phyloP scores from a whole-genome alignment of 2,329 filamentous ascomycete species.

The Curvularia hawaiiensis region DNA sequence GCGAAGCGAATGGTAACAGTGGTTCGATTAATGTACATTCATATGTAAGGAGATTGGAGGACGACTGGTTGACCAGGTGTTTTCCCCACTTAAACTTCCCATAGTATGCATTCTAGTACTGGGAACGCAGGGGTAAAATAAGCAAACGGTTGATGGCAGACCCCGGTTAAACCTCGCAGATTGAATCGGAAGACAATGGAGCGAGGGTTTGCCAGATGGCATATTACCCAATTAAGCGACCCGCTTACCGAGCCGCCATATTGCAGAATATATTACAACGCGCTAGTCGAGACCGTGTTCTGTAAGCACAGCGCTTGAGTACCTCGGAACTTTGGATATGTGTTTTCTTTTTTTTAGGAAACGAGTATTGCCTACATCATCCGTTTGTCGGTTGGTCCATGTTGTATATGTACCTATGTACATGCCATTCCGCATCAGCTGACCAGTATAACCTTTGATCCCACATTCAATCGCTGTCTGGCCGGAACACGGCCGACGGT shows the following conservation, averaged over 20 bases:
- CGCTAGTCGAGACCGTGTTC: constrained; percentile 41
- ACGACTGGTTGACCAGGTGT: constrained; percentile 13
- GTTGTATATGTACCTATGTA: constrained; percentile 1
- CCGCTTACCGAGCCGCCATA: constrained; percentile 32
- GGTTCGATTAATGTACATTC: constrained; percentile 31
- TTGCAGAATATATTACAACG: constrained; percentile 35
- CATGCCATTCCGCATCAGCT: constrained; percentile 31
- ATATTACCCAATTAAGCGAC: constrained; percentile 43
- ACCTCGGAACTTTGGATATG: constrained; percentile 22
- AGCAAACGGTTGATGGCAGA: constrained; percentile 16
- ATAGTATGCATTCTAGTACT: constrained; percentile 6
- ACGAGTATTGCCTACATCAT: constrained; percentile 9
- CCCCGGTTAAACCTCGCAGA: constrained; percentile 25
- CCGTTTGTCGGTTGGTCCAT: constrained; percentile 2
- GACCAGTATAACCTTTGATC: constrained; percentile 28
- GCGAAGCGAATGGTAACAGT: constrained; percentile 9
- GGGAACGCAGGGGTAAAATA: constrained; percentile 16
- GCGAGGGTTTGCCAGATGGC: constrained; percentile 25
- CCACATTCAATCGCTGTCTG: constrained; percentile 29
- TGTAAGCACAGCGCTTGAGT: constrained; percentile 38
- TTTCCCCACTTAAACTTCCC: constrained; percentile 4
- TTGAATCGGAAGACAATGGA: constrained; percentile 28
- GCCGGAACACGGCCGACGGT: constrained; percentile 19
- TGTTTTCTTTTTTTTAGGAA: neutral
- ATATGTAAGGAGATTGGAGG: constrained; percentile 24